Evolutionary conservation across 2,329 filamentous ascomycete genomes (phyloP), one percentile per base, ranked within the genome.

Genomic region (Claviceps spartinae): DNA sequence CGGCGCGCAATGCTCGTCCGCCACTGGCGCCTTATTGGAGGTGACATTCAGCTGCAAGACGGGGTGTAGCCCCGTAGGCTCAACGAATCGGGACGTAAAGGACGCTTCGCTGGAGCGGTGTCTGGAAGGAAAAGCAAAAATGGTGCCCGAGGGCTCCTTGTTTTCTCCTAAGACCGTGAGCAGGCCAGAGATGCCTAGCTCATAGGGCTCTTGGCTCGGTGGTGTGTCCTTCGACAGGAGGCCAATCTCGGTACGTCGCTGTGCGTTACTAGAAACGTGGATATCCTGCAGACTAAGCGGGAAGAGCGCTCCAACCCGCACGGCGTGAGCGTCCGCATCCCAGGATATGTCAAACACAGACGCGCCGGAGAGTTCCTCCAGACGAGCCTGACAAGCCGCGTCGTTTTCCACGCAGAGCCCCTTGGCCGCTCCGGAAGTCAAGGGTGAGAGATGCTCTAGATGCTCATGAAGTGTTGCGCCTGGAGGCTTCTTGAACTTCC

Each of bases 71-170:
- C 91, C 90, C 0, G 82, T 84, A 1, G 89, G 89, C 2, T 72
- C 57, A n/a, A 79, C 64, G 62, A 95, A 89, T 1, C 68, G 67
- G 20, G 82, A 74, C 0, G 72, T 74, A 65, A 88, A 94, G 49
- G 69, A 75, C 0, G 72, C 65, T 1, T 67, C 61, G 13, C 77
- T 71, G 58, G 85, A 80, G 40, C 75, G 71, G 66, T 96, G 90
- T 0, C 89, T 82, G 2, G 88, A 82, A 2, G 87, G 83, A 58
- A 95, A 93, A 44, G 86, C 81, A 70, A 97, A 96, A 46, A 91
- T 72, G 0, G 87, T 86, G 2, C 86, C 77, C 41, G 85, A 85
- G 11, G 87, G 81, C 57, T 82, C 79, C 41, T 75, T 74, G 60
- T 89, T 80, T 60, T 90, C 79, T 22, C 88, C 87, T 0, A 96